Base-by-base conservation (phyloP, 768 basidiomycete species). In the Mycena capillaripes region DNA sequence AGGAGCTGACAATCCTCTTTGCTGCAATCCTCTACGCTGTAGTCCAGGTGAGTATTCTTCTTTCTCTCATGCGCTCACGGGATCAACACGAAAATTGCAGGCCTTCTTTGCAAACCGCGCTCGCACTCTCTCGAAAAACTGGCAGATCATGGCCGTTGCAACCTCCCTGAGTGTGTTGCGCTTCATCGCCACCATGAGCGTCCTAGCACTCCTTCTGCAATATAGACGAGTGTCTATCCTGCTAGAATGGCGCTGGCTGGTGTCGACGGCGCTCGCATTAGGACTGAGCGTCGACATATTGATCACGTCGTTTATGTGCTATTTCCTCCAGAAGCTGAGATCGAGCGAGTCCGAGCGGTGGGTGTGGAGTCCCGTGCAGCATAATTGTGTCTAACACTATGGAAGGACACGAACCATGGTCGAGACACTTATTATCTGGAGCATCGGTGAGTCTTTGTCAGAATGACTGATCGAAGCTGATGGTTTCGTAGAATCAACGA, bases 201-300 rank as follows among this genome's bases (percentile, higher is more conserved):
- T 4, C 27, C 1, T 61, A 2, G 44, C 10, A 2, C 30, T 67
- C 3, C 34, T 67, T 19, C 7, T 67, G 19, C 32, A 38, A 6
- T 52, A 59, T 17, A 12, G 32, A 11, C 56, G 34, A 1, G 57
- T 67, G 2, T 38, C 66, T n/a, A n/a, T n/a, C n/a, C n/a, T n/a
- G n/a, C n/a, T n/a, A n/a, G n/a, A n/a, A n/a, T n/a, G n/a, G n/a
- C 66, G 48, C 16, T 67, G 66, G 66, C 66, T 67, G 2, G 57
- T 67, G 16, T 21, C 57, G 2, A 52, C 57, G 0, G 16, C 46
- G 4, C 66, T 67, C 17, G 17, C 23, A 9, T 8, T 67, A 2
- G 66, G 34, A 2, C 32, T 67, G 5, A 17, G 17, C 9, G 66
- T 67, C 27, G 67, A 69, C 10, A 12, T 69, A 1, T 19, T 61